Evolutionary conservation across 179 eudicot species (phyloP).

Genomic region (Silene vulgaris): DNA sequence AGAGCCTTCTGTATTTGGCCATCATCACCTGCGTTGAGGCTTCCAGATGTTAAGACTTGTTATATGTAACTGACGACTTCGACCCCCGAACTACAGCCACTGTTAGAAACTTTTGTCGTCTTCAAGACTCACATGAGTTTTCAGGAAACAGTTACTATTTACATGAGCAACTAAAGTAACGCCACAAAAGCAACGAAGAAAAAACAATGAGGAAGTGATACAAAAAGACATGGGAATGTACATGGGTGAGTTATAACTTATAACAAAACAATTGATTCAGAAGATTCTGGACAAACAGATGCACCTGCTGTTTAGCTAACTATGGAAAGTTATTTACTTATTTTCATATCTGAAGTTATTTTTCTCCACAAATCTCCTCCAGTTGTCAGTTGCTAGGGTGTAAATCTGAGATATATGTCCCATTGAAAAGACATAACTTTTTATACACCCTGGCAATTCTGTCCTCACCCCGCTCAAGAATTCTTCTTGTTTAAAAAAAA

Average conservation of each 20-base stretch:
- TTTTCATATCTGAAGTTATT: neutral
- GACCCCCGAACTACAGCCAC: neutral
- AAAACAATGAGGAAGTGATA: neutral
- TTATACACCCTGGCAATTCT: neutral
- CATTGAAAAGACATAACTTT: neutral
- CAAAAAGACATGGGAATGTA: neutral
- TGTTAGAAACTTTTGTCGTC: neutral
- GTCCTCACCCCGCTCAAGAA: neutral
- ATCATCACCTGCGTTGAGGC: slow-evolving; percentile 60
- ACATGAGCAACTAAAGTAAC: neutral
- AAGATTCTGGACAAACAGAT: neutral
- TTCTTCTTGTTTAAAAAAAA: neutral
- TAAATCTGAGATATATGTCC: neutral
- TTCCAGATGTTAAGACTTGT: neutral
- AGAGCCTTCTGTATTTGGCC: slow-evolving; percentile 66
- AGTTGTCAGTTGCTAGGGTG: neutral
- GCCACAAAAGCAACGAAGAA: neutral
- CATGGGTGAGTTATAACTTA: neutral
- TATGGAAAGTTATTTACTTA: neutral
- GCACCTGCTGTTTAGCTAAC: neutral
- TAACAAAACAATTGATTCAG: neutral
- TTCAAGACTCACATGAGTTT: neutral
- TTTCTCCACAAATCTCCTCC: neutral
- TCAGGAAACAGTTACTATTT: neutral
- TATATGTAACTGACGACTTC: neutral